Percentiles rank a stretch among this genome's conserved stretches.
Evolutionary conservation across 257 asterid species (phyloP).

Genomic region (Jacaranda mimosifolia): DNA sequence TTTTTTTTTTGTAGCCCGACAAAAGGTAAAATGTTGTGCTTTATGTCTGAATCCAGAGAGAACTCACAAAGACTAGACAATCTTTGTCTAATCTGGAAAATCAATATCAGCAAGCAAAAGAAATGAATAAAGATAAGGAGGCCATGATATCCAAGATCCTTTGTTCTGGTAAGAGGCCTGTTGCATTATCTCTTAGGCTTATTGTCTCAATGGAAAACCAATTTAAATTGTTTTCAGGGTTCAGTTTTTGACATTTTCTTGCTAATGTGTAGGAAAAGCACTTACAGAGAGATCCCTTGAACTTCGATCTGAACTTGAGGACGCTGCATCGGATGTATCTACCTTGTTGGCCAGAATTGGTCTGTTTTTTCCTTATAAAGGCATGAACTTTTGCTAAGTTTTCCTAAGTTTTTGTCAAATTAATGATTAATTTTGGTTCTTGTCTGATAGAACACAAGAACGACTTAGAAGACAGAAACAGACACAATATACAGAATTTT

Average conservation of each 20-base stretch:
- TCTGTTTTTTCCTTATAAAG: slow-evolving; percentile 36
- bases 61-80: slow-evolving; percentile 49
- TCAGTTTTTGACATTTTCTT: slow-evolving; percentile 16
- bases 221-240: neutral
- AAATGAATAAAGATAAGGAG: slow-evolving; percentile 50
- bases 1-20: neutral
- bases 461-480: slow-evolving; percentile 53
- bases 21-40: slow-evolving; percentile 16
- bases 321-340: slow-evolving; percentile 86
- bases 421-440: neutral
- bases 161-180: slow-evolving; percentile 43
- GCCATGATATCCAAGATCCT: slow-evolving; percentile 44
- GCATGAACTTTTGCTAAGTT: slow-evolving; percentile 26
- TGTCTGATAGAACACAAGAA: slow-evolving; percentile 54
- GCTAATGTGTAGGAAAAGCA: slow-evolving; percentile 72
- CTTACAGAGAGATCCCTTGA: slow-evolving; percentile 87
- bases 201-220: neutral
- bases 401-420: neutral
- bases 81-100: slow-evolving; percentile 54
- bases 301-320: slow-evolving; percentile 91
- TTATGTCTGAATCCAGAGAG: slow-evolving; percentile 43
- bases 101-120: slow-evolving; percentile 44
- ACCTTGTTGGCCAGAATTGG: slow-evolving; percentile 93
- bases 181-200: neutral
- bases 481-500: slow-evolving; percentile 41